These are phyloP conservation scores for Fusarium praegraminearum DNA, from an alignment of 2,329 filamentous ascomycete species.

Conservation along the genomic window DNA sequence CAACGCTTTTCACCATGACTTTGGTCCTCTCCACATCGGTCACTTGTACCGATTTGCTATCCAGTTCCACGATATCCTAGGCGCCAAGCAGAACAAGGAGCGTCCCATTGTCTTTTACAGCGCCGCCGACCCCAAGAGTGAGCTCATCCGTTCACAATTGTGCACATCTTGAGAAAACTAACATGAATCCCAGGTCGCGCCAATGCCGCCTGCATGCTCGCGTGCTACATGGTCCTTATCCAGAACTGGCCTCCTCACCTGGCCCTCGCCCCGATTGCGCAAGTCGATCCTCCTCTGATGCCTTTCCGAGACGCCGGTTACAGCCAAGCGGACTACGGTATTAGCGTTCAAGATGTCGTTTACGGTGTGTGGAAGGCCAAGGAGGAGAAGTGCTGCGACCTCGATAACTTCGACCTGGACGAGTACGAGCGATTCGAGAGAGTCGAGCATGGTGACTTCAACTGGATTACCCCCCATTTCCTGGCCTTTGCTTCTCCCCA, in stretches of 20 bases:
- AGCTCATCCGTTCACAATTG: constrained; percentile 52
- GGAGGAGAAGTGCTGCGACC: constrained; percentile 89
- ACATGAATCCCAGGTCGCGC: constrained; percentile 72
- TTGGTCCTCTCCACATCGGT: constrained; percentile 96
- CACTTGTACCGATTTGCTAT: constrained; percentile 97
- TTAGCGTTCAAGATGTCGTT: constrained; percentile 96
- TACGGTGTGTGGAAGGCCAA: constrained; percentile 99
- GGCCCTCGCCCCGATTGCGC: constrained; percentile 93
- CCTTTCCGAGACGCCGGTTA: constrained; percentile 98
- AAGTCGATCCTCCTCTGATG: constrained; percentile 98
- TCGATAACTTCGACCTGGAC: constrained; percentile 95
- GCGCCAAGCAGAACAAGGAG: constrained; percentile 89
- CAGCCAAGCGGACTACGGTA: constrained; percentile 95
- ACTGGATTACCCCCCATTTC: constrained; percentile 97
- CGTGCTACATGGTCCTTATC: constrained; percentile 98
- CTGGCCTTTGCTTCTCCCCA: constrained; percentile 97
- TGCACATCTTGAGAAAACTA: constrained; percentile 21
- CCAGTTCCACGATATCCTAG: constrained; percentile 93
- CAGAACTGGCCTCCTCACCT: constrained; percentile 98
- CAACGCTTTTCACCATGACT: constrained; percentile 99
- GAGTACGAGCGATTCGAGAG: constrained; percentile 97
- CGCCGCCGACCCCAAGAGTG: constrained; percentile 89
- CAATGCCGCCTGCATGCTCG: constrained; percentile 93
- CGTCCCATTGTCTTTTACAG: constrained; percentile 97
- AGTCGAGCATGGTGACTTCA: constrained; percentile 99